A percentile compares a stretch with the other conserved stretches of the same genome.
Conservation (phyloP, 2,329 filamentous ascomycete species). For the Stagonosporopsis vannaccii region DNA sequence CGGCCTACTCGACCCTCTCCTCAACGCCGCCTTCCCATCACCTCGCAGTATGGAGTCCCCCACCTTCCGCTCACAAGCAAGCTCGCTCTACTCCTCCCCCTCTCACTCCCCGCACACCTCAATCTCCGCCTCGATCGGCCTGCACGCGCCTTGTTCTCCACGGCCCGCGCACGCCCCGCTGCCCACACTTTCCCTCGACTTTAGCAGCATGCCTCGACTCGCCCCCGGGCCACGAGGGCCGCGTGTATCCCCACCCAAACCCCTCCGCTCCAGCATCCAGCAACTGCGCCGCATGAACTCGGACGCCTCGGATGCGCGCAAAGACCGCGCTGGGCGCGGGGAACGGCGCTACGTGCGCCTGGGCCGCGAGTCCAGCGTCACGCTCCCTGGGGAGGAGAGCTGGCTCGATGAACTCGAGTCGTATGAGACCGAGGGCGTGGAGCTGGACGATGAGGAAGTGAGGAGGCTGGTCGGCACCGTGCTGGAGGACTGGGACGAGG, state of each 20-base stretch:
- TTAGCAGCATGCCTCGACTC: constrained; percentile 33
- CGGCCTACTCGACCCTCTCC: constrained; percentile 29
- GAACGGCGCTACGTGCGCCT: constrained; percentile 51
- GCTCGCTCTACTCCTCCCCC: constrained; percentile 24
- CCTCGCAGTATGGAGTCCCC: constrained; percentile 13
- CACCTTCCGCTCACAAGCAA: constrained; percentile 23
- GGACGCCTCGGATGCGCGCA: constrained; percentile 37
- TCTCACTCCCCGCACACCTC: constrained; percentile 13
- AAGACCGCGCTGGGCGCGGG: constrained; percentile 32
- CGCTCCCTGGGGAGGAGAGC: constrained; percentile 39
- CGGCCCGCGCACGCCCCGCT: constrained; percentile 30
- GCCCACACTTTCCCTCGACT: constrained; percentile 30
- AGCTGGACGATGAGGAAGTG: constrained; percentile 31
- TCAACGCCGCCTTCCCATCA: constrained; percentile 31
- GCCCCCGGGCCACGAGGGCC: constrained; percentile 35
- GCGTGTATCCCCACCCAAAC: constrained; percentile 45
- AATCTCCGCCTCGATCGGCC: neutral
- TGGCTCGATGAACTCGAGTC: constrained; percentile 36
- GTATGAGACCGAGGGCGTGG: constrained; percentile 21
- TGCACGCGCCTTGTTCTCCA: constrained; percentile 32
- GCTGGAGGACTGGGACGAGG: constrained; percentile 34
- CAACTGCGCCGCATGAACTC: constrained; percentile 55
- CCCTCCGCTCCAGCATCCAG: constrained; percentile 49
- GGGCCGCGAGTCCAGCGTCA: constrained; percentile 47
- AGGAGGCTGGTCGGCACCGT: constrained; percentile 29